These are phyloP conservation scores for Claviceps maximensis DNA, from an alignment of 2,329 filamentous ascomycete species.

Conservation along the genomic window DNA sequence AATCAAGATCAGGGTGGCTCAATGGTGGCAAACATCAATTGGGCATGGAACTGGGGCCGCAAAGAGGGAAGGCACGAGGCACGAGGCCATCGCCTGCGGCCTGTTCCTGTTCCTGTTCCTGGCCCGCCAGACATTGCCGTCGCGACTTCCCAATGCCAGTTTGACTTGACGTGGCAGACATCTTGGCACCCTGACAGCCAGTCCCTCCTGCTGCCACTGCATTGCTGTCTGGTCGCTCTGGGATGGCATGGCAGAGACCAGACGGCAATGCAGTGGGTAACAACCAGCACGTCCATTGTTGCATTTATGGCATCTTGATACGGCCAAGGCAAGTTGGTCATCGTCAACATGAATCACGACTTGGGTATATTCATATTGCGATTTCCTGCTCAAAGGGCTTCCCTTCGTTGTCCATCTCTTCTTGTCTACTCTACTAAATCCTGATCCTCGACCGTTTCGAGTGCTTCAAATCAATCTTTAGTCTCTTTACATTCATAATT, in stretches of 20 bases:
- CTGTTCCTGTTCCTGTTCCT: conserved; percentile 4
- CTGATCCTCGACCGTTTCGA: neutral
- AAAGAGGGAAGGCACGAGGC: too few species aligned
- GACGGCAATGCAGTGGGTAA: neutral
- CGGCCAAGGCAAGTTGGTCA: neutral
- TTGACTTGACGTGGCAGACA: too few species aligned
- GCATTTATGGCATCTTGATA: neutral
- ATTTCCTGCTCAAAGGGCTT: conserved; percentile 7
- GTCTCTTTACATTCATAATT: neutral
- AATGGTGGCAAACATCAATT: too few species aligned
- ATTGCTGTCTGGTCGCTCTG: conserved; percentile 1
- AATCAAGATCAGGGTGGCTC: neutral
- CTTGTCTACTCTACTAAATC: neutral
- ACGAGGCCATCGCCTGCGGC: neutral
- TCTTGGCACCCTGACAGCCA: neutral
- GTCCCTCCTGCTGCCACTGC: conserved; percentile 7
- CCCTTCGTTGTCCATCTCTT: neutral
- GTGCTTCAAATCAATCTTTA: neutral
- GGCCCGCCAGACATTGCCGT: neutral
- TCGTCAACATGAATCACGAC: neutral
- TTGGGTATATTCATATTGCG: neutral
- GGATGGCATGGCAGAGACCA: neutral
- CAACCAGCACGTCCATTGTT: too few species aligned
- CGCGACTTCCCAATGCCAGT: conserved; percentile 1
- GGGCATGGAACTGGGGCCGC: too few species aligned